Base-by-base conservation (phyloP, 441 rosid genomes). In the Mallotus japonicus region DNA sequence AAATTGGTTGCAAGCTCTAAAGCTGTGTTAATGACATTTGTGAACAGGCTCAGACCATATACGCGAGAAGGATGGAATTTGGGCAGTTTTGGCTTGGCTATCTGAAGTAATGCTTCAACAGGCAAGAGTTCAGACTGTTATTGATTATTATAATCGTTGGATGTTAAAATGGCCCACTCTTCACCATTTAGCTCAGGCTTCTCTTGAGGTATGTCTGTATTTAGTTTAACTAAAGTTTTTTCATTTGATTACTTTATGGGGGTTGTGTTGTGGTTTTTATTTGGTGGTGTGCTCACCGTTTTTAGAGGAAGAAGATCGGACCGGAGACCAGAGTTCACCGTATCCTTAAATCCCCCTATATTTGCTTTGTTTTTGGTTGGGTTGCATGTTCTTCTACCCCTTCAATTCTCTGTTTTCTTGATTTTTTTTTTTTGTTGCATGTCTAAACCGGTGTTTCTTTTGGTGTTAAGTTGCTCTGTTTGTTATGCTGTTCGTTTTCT, bases 1-100 rank as follows among this genome's bases (percentile, higher is more conserved):
- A 24, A 53, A 51, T 53, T 57, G n/a, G 15, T 37, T 17, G 17
- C 15, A 65, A 56, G 56, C 69, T 72, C 56, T 40, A 13, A 8
- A 16, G 58, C 42, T 22, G 55, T 76, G 76, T 61, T 71, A 13
- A 65, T 74, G 71, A 69, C 56, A 55, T 75, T 71, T 71, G 71
- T 72, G 76, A 72, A 81, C 87, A 90, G 97, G 98, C 65, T 95
- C 98, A 0, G 99, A 93, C 81, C 98, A 95, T 76, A 93, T 95
- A 58, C 94, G 98, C 44, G 98, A 95, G 87, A 93, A 93, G 75
- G 98, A 95, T 82, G 96, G 98, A 71, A 93, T 95, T 56, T 95
- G 98, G 98, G 99, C 99, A 47, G 98, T 95, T 78, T 86, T 95
- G 79, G 99, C 98, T 22, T 95, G 99, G 98, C 81, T 93, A 37